These are phyloP conservation scores for Brettanomyces anomalus DNA, from an alignment of 805 yeast genomes.

Conservation along the genomic window DNA sequence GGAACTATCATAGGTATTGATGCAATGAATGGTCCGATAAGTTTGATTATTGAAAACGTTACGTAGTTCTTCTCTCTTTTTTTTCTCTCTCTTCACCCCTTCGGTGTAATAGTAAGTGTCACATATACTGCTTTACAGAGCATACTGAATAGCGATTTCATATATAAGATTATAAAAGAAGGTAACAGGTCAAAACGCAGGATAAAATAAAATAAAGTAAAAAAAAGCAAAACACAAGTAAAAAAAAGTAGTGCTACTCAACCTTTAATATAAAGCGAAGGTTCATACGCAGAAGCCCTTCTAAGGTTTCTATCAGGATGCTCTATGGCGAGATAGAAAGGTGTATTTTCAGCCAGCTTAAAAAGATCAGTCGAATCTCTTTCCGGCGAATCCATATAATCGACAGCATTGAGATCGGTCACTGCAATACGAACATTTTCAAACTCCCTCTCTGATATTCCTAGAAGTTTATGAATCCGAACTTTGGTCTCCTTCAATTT, in stretches of 20 bases:
- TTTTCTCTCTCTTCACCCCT: too few relatives aligned
- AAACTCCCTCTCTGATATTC: slow-evolving; percentile 73
- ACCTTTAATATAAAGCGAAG: slow-evolving; percentile 51
- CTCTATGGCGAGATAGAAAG: slow-evolving; percentile 59
- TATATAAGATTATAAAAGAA: slow-evolving; percentile 1
- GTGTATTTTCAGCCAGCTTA: slow-evolving; percentile 32
- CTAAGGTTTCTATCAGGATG: slow-evolving; percentile 77
- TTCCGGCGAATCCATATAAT: slow-evolving; percentile 36
- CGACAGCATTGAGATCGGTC: slow-evolving; percentile 30
- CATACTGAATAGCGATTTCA: too few relatives aligned
- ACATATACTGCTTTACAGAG: too few relatives aligned
- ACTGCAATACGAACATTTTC: slow-evolving; percentile 63
- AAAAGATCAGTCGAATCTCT: slow-evolving; percentile 48
- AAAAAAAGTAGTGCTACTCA: slow-evolving; percentile 4
- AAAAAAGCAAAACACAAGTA: background rate
- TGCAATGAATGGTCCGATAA: background rate
- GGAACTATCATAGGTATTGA: background rate
- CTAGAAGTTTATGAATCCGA: slow-evolving; percentile 61
- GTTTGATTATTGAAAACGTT: too few relatives aligned
- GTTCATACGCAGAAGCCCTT: slow-evolving; percentile 39
- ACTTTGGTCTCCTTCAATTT: slow-evolving; percentile 48
- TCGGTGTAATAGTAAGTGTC: too few relatives aligned
- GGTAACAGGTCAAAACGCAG: background rate
- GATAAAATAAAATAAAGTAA: background rate
- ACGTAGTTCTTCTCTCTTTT: too few relatives aligned